These are phyloP conservation scores for Sphaerobolus stellatus DNA, from an alignment of 1,284 basidiomycete species.

Conservation along the genomic window DNA sequence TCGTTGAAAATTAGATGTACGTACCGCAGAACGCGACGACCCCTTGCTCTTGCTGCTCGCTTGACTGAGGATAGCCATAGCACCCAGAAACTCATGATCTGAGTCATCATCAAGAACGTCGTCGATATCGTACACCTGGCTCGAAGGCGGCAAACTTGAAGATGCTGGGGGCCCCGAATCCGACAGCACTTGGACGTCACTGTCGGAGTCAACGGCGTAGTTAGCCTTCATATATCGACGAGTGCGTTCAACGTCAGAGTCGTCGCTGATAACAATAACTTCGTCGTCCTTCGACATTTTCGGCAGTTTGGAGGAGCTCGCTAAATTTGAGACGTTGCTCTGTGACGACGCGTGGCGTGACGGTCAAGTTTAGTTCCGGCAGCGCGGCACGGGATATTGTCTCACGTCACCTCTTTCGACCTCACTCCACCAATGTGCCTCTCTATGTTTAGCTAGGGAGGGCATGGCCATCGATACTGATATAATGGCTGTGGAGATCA, in stretches of 20 bases:
- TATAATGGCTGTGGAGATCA: too few species aligned
- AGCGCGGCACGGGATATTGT: too few species aligned
- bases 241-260: not conserved
- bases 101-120: constrained; percentile 4
- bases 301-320: not conserved
- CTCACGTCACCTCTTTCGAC: not conserved
- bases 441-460: not conserved
- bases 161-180: not conserved
- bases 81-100: not conserved
- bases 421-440: not conserved
- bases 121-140: not conserved
- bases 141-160: constrained; percentile 4
- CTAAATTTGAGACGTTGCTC: too few species aligned
- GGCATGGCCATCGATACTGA: too few species aligned
- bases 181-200: not conserved
- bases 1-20: too few species aligned
- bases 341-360: too few species aligned
- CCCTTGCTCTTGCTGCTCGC: too few species aligned
- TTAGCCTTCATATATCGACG: not conserved
- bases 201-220: not conserved
- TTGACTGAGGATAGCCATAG: too few species aligned
- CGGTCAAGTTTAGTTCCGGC: too few species aligned
- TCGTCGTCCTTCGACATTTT: not conserved
- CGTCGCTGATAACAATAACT: constrained; percentile 4
- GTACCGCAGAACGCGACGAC: too few species aligned